Conservation (phyloP, 257 asterid genomes). For the Datura wrightii region DNA sequence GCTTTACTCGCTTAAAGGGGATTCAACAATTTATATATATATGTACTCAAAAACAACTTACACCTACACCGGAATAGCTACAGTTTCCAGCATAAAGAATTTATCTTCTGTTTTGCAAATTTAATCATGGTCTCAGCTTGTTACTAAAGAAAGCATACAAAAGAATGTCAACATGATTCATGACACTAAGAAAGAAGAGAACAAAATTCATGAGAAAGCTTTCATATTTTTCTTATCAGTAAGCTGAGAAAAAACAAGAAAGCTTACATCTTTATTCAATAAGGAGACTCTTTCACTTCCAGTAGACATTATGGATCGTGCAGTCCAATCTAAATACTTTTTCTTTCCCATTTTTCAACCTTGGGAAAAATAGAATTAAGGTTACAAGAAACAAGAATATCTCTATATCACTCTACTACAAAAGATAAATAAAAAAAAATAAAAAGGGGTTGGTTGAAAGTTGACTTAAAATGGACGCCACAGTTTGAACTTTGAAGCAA, state of each 20-base stretch:
- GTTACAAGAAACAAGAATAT: not conserved
- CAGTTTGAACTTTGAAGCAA: not conserved
- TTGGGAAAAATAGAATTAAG: not conserved
- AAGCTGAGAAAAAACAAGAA: not conserved
- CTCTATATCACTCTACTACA: not conserved
- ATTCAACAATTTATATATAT: not conserved
- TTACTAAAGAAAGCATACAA: not conserved
- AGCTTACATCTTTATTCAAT: conserved; percentile 48
- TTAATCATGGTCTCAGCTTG: not conserved
- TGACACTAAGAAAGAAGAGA: not conserved
- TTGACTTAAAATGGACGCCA: not conserved
- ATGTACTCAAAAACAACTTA: not conserved
- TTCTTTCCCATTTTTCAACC: conserved; percentile 51
- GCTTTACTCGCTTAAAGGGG: not conserved
- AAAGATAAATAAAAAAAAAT: too few relatives aligned
- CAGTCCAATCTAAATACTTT: conserved; percentile 54
- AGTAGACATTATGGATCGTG: conserved; percentile 51
- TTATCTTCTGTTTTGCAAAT: not conserved
- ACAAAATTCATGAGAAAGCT: not conserved
- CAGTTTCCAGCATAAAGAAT: not conserved
- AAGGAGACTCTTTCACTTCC: conserved; percentile 59
- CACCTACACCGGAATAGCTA: not conserved
- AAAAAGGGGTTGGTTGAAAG: not conserved
- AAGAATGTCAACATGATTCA: not conserved
- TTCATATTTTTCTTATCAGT: not conserved